A percentile compares a stretch with the other conserved stretches of the same genome.
These are phyloP conservation scores for Microdochium nivale DNA, from an alignment of 2,329 filamentous ascomycete genomes.

Conservation along the genomic window DNA sequence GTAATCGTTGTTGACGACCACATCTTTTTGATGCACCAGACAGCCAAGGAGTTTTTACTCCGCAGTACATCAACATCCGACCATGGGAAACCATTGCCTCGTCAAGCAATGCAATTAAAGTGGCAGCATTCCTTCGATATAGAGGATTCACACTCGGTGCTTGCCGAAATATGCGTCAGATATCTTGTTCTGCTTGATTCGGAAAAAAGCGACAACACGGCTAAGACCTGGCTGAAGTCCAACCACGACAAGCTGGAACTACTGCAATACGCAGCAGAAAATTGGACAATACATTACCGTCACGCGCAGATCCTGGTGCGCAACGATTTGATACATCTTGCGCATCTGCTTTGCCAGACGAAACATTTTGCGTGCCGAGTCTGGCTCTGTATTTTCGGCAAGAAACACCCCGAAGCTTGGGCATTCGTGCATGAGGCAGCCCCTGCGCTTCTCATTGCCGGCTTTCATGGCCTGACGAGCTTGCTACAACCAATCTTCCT, in stretches of 20 bases:
- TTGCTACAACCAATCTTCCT: background rate
- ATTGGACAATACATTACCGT: background rate
- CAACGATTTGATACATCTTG: background rate
- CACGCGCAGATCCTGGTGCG: background rate
- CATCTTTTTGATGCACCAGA: slow-evolving; percentile 30
- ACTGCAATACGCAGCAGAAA: background rate
- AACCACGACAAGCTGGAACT: background rate
- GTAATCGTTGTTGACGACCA: slow-evolving; percentile 19
- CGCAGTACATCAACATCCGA: too few relatives aligned
- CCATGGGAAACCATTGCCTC: too few relatives aligned
- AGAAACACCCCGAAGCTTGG: background rate
- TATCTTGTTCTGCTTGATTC: background rate
- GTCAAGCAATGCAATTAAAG: too few relatives aligned
- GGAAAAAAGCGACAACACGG: background rate
- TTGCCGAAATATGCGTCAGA: background rate
- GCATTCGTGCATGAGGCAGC: background rate
- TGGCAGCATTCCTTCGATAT: background rate
- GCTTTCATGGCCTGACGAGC: background rate
- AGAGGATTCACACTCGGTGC: background rate
- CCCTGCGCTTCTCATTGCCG: background rate
- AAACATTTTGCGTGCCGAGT: background rate
- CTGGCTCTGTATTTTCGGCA: background rate
- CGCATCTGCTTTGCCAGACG: background rate
- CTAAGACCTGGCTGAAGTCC: background rate
- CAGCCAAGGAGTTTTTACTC: slow-evolving; percentile 23